Percentiles rank a stretch among this genome's conserved stretches.
phyloP scores from a whole-genome alignment of 2,329 filamentous ascomycete species.

The Sclerotinia sclerotiorum region DNA sequence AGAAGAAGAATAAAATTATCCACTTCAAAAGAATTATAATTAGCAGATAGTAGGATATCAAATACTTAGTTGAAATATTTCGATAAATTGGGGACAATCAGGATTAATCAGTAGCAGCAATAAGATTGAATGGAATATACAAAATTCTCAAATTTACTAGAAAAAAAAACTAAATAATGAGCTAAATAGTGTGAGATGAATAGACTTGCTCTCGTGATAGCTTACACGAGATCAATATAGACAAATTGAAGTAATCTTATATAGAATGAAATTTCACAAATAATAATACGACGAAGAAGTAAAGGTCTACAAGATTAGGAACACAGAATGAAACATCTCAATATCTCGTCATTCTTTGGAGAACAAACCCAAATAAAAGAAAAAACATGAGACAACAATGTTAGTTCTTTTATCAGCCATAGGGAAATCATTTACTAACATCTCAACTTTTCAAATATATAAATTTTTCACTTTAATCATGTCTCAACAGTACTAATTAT shows the following conservation, averaged over 20 bases:
- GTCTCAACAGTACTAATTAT: too few relatives aligned
- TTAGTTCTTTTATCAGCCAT: background rate
- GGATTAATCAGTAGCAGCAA: too few relatives aligned
- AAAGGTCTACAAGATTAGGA: background rate
- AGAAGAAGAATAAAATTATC: too few relatives aligned
- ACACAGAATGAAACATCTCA: too few relatives aligned
- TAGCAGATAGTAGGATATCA: background rate
- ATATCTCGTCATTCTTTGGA: too few relatives aligned
- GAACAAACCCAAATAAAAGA: background rate
- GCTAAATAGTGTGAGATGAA: background rate
- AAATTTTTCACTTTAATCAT: background rate
- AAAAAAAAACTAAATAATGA: background rate
- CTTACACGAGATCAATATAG: background rate
- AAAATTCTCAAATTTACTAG: too few relatives aligned
- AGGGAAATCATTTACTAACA: background rate
- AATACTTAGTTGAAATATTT: background rate
- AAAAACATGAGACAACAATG: background rate
- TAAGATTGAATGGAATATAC: too few relatives aligned
- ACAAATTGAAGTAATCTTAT: background rate
- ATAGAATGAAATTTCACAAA: background rate
- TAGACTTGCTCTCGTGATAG: accelerated
- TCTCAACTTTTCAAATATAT: background rate
- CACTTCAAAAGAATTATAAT: too few relatives aligned
- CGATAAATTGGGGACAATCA: background rate
- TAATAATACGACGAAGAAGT: accelerated